Conservation (phyloP, 2,329 filamentous ascomycete genomes). For the Pleomassaria siparia region DNA sequence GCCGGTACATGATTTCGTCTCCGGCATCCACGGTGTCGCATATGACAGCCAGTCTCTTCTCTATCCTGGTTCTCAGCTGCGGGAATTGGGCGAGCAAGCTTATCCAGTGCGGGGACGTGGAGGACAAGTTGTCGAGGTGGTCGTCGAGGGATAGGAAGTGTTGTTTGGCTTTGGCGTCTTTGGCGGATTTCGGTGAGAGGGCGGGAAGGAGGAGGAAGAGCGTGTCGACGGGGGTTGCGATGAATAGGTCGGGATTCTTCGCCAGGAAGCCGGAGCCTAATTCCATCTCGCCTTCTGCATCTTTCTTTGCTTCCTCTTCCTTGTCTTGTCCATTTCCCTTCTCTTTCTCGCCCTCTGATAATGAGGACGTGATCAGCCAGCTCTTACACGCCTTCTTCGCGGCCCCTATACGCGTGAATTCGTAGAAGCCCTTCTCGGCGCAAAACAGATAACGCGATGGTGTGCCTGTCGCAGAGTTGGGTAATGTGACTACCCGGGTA, state of each 20-base stretch:
- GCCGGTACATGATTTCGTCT: slow-evolving; percentile 80
- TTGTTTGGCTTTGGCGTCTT: slow-evolving; percentile 60
- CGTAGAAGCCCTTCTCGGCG: slow-evolving; percentile 59
- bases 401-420: slow-evolving; percentile 60
- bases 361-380: slow-evolving; percentile 50
- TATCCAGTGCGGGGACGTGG: slow-evolving; percentile 59
- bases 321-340: too few species aligned
- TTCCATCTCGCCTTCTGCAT: slow-evolving; percentile 5
- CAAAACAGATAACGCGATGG: slow-evolving; percentile 61
- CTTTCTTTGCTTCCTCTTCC: slow-evolving; percentile 8
- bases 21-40: slow-evolving; percentile 84
- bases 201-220: slow-evolving; percentile 81
- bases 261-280: slow-evolving; percentile 57
- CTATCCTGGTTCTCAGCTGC: slow-evolving; percentile 50
- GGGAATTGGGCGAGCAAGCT: slow-evolving; percentile 54
- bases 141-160: slow-evolving; percentile 72
- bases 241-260: slow-evolving; percentile 71
- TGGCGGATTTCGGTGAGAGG: slow-evolving; percentile 54
- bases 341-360: slow-evolving; percentile 7
- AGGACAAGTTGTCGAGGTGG: slow-evolving; percentile 65
- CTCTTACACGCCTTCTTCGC: slow-evolving; percentile 55
- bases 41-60: slow-evolving; percentile 66
- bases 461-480: slow-evolving; percentile 54
- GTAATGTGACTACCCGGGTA: slow-evolving; percentile 58
- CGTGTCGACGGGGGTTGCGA: slow-evolving; percentile 82